phyloP scores from a whole-genome alignment of 2,329 filamentous ascomycete species.

The Aspergillus proliferans region DNA sequence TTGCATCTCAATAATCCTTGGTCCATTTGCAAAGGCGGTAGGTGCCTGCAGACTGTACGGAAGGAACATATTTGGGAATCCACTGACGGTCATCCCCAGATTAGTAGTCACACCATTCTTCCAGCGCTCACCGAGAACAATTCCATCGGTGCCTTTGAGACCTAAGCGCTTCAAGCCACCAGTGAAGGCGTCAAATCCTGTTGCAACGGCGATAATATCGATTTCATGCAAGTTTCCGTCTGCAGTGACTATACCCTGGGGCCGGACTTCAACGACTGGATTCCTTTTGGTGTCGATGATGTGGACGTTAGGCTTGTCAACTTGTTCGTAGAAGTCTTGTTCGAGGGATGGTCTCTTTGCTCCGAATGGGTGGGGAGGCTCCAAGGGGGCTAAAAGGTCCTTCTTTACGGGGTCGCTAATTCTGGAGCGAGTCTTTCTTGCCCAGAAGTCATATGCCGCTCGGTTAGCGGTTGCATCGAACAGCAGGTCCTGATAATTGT shows the following conservation, averaged over 20 bases:
- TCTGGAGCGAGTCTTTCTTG: constrained; percentile 45
- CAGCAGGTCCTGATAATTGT: constrained; percentile 48
- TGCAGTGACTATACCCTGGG: constrained; percentile 34
- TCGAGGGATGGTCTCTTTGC: constrained; percentile 48
- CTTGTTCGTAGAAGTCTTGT: constrained; percentile 46
- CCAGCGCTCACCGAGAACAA: constrained; percentile 31
- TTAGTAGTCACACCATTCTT: constrained; percentile 31
- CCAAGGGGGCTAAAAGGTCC: constrained; percentile 49
- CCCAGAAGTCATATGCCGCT: constrained; percentile 52
- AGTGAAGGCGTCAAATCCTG: constrained; percentile 36
- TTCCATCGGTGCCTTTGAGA: constrained; percentile 22
- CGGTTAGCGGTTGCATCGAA: constrained; percentile 44
- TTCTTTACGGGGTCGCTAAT: constrained; percentile 46
- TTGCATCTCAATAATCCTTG: constrained; percentile 49
- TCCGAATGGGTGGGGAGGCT: constrained; percentile 51
- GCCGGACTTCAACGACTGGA: constrained; percentile 35
- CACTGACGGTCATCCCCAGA: constrained; percentile 37
- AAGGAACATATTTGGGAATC: constrained; percentile 48
- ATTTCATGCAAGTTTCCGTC: constrained; percentile 33
- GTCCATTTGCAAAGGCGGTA: constrained; percentile 52
- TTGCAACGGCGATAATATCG: constrained; percentile 37
- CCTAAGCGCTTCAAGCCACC: constrained; percentile 32
- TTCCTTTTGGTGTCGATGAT: constrained; percentile 42
- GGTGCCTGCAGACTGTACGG: constrained; percentile 53
- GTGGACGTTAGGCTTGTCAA: constrained; percentile 43